Conservation (phyloP, 2,329 filamentous ascomycete genomes). For the Podosphaera aphanis region DNA sequence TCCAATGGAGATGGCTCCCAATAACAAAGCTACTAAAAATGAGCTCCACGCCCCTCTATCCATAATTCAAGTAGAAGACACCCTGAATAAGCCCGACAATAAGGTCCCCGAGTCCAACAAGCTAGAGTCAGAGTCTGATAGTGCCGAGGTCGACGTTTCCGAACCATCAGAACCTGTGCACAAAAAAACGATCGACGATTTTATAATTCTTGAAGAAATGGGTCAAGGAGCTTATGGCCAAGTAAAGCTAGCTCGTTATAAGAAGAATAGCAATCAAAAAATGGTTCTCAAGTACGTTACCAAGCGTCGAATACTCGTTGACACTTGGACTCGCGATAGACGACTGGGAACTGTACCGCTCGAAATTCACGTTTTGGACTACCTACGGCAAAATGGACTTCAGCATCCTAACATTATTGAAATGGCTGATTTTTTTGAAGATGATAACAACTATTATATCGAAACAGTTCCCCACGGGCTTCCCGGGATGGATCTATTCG, state of each 20-base stretch:
- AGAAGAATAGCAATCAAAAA: slow-evolving; percentile 50
- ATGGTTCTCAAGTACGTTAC: slow-evolving; percentile 96
- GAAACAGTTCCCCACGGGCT: slow-evolving; percentile 91
- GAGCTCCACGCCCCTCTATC: slow-evolving; percentile 24
- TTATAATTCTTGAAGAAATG: slow-evolving; percentile 90
- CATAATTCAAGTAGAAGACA: slow-evolving; percentile 32
- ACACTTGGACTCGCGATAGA: slow-evolving; percentile 92
- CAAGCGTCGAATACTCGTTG: slow-evolving; percentile 84
- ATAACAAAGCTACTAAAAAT: slow-evolving; percentile 21
- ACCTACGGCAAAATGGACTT: slow-evolving; percentile 51
- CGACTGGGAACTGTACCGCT: slow-evolving; percentile 81
- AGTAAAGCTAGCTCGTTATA: slow-evolving; percentile 81
- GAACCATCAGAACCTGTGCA: slow-evolving; percentile 18
- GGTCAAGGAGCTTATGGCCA: slow-evolving; percentile 94
- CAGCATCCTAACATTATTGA: slow-evolving; percentile 47
- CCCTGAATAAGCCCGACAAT: slow-evolving; percentile 27
- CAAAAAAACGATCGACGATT: slow-evolving; percentile 78
- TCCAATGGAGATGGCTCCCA: slow-evolving; percentile 31
- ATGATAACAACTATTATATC: slow-evolving; percentile 89
- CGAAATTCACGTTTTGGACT: slow-evolving; percentile 93
- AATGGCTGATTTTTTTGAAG: slow-evolving; percentile 53
- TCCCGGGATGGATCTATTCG: slow-evolving; percentile 94
- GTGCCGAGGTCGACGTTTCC: slow-evolving; percentile 7
- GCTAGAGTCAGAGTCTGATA: slow-evolving; percentile 12
- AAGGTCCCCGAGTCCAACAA: slow-evolving; percentile 15